phyloP scores from a whole-genome alignment of 805 yeast species.

The Saccharomyces kudriavzevii region DNA sequence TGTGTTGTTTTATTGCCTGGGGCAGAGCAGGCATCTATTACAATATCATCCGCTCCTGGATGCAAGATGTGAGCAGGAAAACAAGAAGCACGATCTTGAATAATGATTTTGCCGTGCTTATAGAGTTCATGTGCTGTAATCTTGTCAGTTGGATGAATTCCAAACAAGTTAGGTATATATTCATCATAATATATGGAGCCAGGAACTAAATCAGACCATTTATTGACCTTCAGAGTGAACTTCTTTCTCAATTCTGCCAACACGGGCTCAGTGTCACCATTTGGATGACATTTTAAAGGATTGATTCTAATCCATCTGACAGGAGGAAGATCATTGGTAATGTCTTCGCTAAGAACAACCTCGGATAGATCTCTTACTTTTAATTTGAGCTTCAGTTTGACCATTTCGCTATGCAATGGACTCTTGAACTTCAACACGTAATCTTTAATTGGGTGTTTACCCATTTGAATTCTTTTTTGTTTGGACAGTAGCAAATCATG shows the following conservation, averaged over 20 bases:
- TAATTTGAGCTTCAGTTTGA: conserved; percentile 64
- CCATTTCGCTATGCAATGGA: conserved; percentile 73
- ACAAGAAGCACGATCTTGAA: conserved; percentile 95
- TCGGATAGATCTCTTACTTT: conserved; percentile 52
- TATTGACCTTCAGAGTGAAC: conserved; percentile 39
- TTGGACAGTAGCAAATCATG: conserved; percentile 75
- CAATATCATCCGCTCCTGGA: conserved; percentile 50
- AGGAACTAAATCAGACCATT: conserved; percentile 36
- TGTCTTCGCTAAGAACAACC: conserved; percentile 44
- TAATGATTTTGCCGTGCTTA: conserved; percentile 66
- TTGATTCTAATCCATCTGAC: conserved; percentile 77
- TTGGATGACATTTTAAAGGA: conserved; percentile 40
- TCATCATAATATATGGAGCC: conserved; percentile 68
- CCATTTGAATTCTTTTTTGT: conserved; percentile 78
- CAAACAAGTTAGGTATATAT: conserved; percentile 68
- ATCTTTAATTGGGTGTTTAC: conserved; percentile 80
- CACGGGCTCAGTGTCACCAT: conserved; percentile 20
- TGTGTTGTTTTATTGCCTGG: conserved; percentile 98
- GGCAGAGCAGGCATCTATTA: conserved; percentile 94
- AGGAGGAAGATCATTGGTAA: conserved; percentile 48
- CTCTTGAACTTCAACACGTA: conserved; percentile 72
- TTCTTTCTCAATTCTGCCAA: conserved; percentile 23
- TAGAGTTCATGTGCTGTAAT: conserved; percentile 64
- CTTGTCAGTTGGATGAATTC: conserved; percentile 69
- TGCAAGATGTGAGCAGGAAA: conserved; percentile 83